These are phyloP conservation scores for Meyerozyma guilliermondii DNA, from an alignment of 1,139 yeast genomes.

Conservation along the genomic window DNA sequence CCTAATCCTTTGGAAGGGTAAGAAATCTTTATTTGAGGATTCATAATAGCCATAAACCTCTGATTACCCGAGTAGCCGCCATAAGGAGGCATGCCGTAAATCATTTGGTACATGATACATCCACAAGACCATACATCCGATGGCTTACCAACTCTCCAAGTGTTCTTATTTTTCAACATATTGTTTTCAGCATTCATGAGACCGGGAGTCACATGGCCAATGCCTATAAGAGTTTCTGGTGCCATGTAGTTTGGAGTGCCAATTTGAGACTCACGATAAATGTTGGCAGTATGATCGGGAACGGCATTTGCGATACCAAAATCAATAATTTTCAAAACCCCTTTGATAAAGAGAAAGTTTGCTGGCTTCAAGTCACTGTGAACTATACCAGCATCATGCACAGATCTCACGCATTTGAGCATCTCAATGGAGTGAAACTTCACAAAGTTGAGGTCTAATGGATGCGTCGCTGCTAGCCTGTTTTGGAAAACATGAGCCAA, in stretches of 20 bases:
- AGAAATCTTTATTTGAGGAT: slow-evolving; percentile 73
- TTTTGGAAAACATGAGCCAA: slow-evolving; percentile 74
- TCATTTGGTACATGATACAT: slow-evolving; percentile 91
- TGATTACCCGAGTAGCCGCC: slow-evolving; percentile 76
- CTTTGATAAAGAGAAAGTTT: slow-evolving; percentile 82
- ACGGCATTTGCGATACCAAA: slow-evolving; percentile 96
- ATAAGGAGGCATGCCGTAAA: slow-evolving; percentile 90
- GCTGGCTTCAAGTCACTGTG: slow-evolving; percentile 97
- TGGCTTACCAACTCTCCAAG: slow-evolving; percentile 91
- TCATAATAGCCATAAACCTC: slow-evolving; percentile 78
- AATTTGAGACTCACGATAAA: slow-evolving; percentile 84
- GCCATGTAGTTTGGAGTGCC: slow-evolving; percentile 99
- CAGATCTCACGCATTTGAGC: slow-evolving; percentile 79
- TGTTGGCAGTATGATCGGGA: slow-evolving; percentile 86
- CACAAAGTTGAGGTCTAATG: slow-evolving; percentile 73
- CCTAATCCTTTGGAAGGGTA: slow-evolving; percentile 65
- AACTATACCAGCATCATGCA: slow-evolving; percentile 82
- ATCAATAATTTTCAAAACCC: slow-evolving; percentile 82
- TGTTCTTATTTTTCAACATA: slow-evolving; percentile 19
- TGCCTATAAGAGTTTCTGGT: slow-evolving; percentile 84
- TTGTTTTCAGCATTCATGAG: slow-evolving; percentile 11
- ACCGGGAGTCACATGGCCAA: slow-evolving; percentile 32
- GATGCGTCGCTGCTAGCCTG: slow-evolving; percentile 36
- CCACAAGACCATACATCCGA: slow-evolving; percentile 99
- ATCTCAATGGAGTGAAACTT: slow-evolving; percentile 78